Base-by-base conservation (phyloP, 306 rosid species). In the Quercus aquifolioides region DNA sequence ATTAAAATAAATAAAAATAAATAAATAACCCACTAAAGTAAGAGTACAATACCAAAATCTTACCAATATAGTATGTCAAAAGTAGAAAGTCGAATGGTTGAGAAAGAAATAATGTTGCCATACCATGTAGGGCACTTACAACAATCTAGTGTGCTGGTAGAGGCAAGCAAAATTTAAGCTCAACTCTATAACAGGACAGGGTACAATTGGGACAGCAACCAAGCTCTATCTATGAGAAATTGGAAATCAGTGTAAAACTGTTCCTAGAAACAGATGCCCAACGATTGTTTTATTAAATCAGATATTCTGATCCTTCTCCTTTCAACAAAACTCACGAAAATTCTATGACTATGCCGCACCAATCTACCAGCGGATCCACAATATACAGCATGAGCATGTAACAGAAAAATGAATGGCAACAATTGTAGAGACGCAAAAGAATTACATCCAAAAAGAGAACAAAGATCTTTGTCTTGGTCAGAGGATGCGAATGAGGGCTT, bases 391-490 rank as follows among this genome's bases (percentile, higher is more conserved):
- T 3, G 26, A 63, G 26, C 6, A 33, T 68, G 13, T 55, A 13
- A 54, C 35, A 56, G 51, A 15, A n/a, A 33, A 31, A n/a, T 10
- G 78, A 74, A 64, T 5, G 28, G 51, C 54, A 65, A 6, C 20
- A 13, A 33, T 41, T 15, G 8, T 49, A 74, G 69, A 76, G 77
- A 74, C 57, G 25, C 43, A 75, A 71, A 75, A 33, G 33, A 73
- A 67, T 30, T 62, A 54, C 70, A 73, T 17, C 60, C 59, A 79
- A 67, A 68, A 68, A 60, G 68, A 54, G 69, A 77, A 38, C 46
- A 81, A 77, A 21, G 43, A 71, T 55, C 64, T 84, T 41, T 58
- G 73, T 70, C 65, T 55, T 43, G 75, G 20, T 75, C 49, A 19
- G 33, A 73, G 69, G 78, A 62, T 35, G 18, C 74, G 56, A 65